These are phyloP conservation scores for Platismatia glauca DNA, from an alignment of 495 filamentous ascomycete genomes.

Conservation along the genomic window DNA sequence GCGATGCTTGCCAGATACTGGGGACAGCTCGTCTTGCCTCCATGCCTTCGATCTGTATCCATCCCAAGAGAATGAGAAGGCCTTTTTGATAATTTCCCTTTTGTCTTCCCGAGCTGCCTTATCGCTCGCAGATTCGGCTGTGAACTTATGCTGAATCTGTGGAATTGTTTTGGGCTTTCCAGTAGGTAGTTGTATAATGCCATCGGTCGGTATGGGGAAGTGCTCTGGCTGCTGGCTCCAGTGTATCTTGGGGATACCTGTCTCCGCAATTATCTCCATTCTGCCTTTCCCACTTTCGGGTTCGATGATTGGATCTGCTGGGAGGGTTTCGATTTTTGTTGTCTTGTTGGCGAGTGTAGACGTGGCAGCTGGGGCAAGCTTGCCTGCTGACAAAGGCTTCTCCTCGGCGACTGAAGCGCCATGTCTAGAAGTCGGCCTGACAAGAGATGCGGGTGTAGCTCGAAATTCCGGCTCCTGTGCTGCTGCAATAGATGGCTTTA, in stretches of 20 bases:
- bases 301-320: conserved; percentile 19
- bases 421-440: neutral
- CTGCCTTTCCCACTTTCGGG: conserved; percentile 33
- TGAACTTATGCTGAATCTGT: conserved; percentile 64
- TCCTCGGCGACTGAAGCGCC: neutral
- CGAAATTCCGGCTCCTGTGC: conserved; percentile 11
- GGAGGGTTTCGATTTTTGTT: conserved; percentile 13
- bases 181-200: conserved; percentile 67
- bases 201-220: conserved; percentile 60
- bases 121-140: conserved; percentile 49
- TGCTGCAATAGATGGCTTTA: neutral
- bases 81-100: conserved; percentile 53
- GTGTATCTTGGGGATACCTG: conserved; percentile 38
- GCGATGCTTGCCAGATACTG: conserved; percentile 48
- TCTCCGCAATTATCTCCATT: conserved; percentile 34
- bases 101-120: conserved; percentile 55
- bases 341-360: conserved; percentile 12
- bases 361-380: neutral
- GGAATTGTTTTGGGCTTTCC: conserved; percentile 60
- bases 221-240: conserved; percentile 65
- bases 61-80: conserved; percentile 66
- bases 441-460: conserved; percentile 3
- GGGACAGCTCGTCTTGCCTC: conserved; percentile 69
- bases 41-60: conserved; percentile 69
- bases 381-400: neutral